Evolutionary conservation across 495 filamentous ascomycete genomes (phyloP).

Genomic region (Penicillium herquei): DNA sequence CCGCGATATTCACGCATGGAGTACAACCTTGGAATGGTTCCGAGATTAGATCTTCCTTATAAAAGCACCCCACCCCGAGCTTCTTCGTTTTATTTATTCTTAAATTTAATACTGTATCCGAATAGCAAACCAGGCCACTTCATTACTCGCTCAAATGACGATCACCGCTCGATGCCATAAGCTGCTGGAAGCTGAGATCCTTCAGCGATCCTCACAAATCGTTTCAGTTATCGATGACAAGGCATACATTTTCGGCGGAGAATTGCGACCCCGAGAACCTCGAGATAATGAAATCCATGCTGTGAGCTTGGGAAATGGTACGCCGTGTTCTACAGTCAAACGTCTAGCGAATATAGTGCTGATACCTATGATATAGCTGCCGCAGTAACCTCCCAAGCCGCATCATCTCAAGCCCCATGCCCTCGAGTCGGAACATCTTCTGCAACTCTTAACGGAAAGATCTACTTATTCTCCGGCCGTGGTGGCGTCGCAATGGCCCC

Average conservation of each 20-base stretch:
- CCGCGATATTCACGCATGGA: neutral
- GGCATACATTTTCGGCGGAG: slow-evolving; percentile 53
- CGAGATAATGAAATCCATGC: slow-evolving; percentile 70
- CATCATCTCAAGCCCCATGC: slow-evolving; percentile 26
- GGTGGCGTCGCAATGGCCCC: slow-evolving; percentile 53
- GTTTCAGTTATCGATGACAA: slow-evolving; percentile 63
- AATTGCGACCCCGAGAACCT: slow-evolving; percentile 44
- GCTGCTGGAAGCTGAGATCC: slow-evolving; percentile 24
- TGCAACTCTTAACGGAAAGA: slow-evolving; percentile 35
- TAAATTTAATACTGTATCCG: neutral
- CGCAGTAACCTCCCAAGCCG: slow-evolving; percentile 3
- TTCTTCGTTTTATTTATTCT: neutral
- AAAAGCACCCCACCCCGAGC: neutral
- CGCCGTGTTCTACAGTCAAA: no score
- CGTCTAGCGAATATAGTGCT: neutral
- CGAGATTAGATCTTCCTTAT: no score
- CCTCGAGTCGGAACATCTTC: slow-evolving; percentile 52
- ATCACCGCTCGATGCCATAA: slow-evolving; percentile 22
- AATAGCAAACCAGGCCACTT: neutral
- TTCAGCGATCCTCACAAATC: slow-evolving; percentile 70
- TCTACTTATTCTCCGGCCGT: slow-evolving; percentile 58
- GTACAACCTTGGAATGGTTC: no score
- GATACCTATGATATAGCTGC: neutral
- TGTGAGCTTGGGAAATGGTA: slow-evolving; percentile 45
- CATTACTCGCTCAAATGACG: neutral